These are phyloP conservation scores for Pichia sp. DNA, from an alignment of 1,139 yeast genomes.

Conservation along the genomic window DNA sequence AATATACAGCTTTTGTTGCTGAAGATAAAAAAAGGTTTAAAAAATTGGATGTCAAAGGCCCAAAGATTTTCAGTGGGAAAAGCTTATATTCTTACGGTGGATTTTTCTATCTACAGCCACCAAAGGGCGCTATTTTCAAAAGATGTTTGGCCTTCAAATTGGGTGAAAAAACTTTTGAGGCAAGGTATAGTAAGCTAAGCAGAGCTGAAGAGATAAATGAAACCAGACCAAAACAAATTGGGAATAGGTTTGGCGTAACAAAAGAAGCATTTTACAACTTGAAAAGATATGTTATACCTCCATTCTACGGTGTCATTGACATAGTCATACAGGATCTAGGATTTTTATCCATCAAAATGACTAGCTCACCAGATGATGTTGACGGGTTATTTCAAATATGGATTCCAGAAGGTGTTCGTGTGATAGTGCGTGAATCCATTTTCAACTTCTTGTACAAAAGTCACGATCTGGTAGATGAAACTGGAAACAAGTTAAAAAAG, in stretches of 20 bases:
- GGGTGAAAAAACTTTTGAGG: constrained; percentile 36
- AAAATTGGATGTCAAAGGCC: constrained; percentile 16
- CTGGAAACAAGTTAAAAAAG: constrained; percentile 18
- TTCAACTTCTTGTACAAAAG: constrained; percentile 30
- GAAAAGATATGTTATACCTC: constrained; percentile 53
- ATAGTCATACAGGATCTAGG: constrained; percentile 69
- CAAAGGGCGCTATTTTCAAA: constrained; percentile 42
- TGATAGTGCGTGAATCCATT: constrained; percentile 40
- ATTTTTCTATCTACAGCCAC: constrained; percentile 47
- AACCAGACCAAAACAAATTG: constrained; percentile 24
- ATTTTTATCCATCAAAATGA: constrained; percentile 56
- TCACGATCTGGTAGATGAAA: constrained; percentile 15
- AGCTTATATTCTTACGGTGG: constrained; percentile 53
- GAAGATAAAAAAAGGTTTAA: constrained; percentile 7
- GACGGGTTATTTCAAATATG: constrained; percentile 49
- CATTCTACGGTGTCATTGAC: constrained; percentile 65
- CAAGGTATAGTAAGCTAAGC: constrained; percentile 30
- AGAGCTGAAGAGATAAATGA: constrained; percentile 27
- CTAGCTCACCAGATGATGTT: constrained; percentile 26
- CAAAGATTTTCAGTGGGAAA: constrained; percentile 24
- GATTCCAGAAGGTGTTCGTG: constrained; percentile 45
- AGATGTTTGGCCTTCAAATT: constrained; percentile 31
- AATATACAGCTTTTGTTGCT: constrained; percentile 31
- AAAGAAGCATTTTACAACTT: constrained; percentile 34
- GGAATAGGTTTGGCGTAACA: constrained; percentile 35